Conservation (phyloP, 1,284 basidiomycete species). For the Fomitopsis betulina region DNA sequence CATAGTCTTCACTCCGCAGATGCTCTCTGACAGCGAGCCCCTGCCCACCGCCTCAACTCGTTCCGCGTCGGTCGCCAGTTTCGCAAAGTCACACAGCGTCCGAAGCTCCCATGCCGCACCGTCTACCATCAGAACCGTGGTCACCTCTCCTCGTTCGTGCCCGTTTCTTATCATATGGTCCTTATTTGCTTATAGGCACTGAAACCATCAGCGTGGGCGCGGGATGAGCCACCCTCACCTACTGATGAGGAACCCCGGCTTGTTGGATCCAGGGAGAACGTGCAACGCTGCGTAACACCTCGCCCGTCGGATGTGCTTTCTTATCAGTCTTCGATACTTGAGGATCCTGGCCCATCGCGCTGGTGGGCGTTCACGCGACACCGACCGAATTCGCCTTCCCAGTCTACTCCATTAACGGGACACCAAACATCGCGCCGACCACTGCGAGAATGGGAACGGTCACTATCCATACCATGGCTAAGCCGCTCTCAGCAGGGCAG, state of each 20-base stretch:
- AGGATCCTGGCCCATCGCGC: conserved; percentile 40
- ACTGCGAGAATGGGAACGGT: conserved; percentile 18
- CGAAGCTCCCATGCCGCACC: conserved; percentile 37
- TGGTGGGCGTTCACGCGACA: conserved; percentile 63
- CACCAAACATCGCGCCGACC: conserved; percentile 13
- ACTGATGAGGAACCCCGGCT: conserved; percentile 36
- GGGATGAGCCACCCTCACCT: conserved; percentile 76
- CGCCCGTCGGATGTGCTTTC: conserved; percentile 49
- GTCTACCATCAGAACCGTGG: conserved; percentile 45
- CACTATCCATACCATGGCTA: conserved; percentile 28
- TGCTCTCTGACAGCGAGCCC: conserved; percentile 12
- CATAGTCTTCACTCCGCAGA: conserved; percentile 4
- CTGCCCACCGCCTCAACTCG: conserved; percentile 15
- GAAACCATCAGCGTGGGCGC: conserved; percentile 62
- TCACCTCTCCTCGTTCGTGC: conserved; percentile 67
- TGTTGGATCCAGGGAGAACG: conserved; percentile 10
- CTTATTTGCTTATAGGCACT: conserved; percentile 11
- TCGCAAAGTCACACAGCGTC: conserved; percentile 37
- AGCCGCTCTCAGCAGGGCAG: conserved; percentile 25
- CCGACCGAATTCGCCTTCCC: conserved; percentile 13
- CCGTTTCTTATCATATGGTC: background rate
- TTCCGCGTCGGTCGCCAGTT: conserved; percentile 33
- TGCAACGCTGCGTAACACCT: conserved; percentile 29
- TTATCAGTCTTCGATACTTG: conserved; percentile 41
- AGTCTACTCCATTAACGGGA: conserved; percentile 13